Conservation (phyloP, 768 basidiomycete species). For the Leccinum olivaceopallidum region DNA sequence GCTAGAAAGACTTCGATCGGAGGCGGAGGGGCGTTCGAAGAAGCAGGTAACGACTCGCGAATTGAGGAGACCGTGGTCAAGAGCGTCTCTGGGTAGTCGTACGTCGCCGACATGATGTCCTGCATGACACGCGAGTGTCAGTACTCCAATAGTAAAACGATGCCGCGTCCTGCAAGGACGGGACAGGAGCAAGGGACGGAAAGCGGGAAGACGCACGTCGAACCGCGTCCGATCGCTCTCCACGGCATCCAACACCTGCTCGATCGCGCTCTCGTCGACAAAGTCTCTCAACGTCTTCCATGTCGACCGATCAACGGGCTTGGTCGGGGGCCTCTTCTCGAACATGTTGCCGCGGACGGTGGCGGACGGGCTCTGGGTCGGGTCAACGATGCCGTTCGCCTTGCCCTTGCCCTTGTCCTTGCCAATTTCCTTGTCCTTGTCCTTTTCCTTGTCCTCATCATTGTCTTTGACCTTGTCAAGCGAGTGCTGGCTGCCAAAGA, state of each 20-base stretch:
- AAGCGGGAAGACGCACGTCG: too few species aligned
- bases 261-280: constrained; percentile 80
- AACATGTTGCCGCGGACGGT: constrained; percentile 29
- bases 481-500: constrained; percentile 78
- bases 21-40: too few species aligned
- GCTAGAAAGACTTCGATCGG: too few species aligned
- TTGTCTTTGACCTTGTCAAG: constrained; percentile 31
- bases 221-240: too few species aligned
- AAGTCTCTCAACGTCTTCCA: constrained; percentile 89
- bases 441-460: background rate
- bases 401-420: constrained; percentile 11
- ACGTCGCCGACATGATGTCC: too few species aligned
- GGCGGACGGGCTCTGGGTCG: constrained; percentile 30
- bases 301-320: constrained; percentile 45
- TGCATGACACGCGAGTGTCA: too few species aligned
- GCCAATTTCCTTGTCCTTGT: background rate
- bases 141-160: too few species aligned
- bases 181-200: too few species aligned
- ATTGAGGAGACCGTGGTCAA: too few species aligned
- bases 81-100: too few species aligned
- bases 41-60: too few species aligned
- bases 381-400: constrained; percentile 40
- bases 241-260: constrained; percentile 77
- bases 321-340: constrained; percentile 19
- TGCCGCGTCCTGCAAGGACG: too few species aligned